Evolutionary conservation across 495 filamentous ascomycete species (phyloP), one percentile per base, ranked within the genome.

Genomic region (Penicillium desertorum): DNA sequence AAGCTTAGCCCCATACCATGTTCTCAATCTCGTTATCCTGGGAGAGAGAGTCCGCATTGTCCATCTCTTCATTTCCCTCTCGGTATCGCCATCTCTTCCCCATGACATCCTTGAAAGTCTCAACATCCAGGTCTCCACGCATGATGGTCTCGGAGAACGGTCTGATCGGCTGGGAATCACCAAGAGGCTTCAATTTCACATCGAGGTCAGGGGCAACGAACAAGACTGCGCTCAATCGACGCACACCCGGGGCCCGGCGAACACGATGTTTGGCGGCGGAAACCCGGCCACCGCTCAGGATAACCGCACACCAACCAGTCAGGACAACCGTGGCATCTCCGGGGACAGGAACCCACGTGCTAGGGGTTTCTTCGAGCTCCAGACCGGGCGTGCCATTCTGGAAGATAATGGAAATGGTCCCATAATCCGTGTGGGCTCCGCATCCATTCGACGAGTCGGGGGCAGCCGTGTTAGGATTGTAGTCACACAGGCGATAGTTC

Each of bases 41-140:
- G 30, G 48, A 22, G 10, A 51, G 10, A 22, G 48, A 20, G 14
- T 51, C 12, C 2, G 2, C 32, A 51, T 39, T 45, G 1, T 36
- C 54, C 32, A 57, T 50, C 46, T 64, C 59, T 57, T 67, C 59
- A 46, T 62, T 67, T 27, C 62, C 64, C 52, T 67, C 64, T 29
- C 56, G 30, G 48, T 60, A 60, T 25, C 62, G 59, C 55, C 64
- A 67, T 51, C 58, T 56, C 55, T 64, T 65, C 27, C 63, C 60
- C 56, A 65, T 65, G 30, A 65, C 51, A 37, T 67, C 56, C 44
- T 67, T 67, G 46, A 65, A 65, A 29, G 41, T 45, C 50, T 45
- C 55, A 17, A 65, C 62, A 46, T 59, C 51, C 44, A 67, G 12
- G n/a, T 46, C 51, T 27, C 60, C 54, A 29, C 32, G 27, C 48